Evolutionary conservation across 208 protist species (phyloP).

Genomic region (Wallacemonas sp.): DNA sequence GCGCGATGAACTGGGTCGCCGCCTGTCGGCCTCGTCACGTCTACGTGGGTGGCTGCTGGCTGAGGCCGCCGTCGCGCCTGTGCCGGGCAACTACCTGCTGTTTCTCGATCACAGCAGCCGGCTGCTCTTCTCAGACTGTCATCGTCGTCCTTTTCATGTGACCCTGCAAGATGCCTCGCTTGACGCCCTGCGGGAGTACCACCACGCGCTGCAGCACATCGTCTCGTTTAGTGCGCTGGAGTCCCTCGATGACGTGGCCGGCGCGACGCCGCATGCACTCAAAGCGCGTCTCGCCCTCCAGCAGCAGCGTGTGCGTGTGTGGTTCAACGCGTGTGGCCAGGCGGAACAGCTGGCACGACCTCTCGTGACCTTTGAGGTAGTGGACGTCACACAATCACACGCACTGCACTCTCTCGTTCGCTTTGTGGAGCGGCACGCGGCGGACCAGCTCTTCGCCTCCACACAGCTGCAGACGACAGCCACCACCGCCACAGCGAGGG

Average conservation of each 20-base stretch:
- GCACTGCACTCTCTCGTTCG: slow-evolving; percentile 53
- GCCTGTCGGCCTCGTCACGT: slow-evolving; percentile 19
- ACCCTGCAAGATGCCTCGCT: neutral
- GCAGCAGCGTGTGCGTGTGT: neutral
- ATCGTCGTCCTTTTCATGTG: neutral
- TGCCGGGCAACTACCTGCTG: slow-evolving; percentile 23
- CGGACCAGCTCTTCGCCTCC: slow-evolving; percentile 43
- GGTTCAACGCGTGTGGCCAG: neutral
- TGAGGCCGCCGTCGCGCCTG: neutral
- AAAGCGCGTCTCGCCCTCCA: neutral
- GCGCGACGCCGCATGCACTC: neutral
- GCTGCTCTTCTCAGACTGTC: slow-evolving; percentile 10
- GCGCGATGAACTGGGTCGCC: slow-evolving; percentile 16
- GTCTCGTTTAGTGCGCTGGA: neutral
- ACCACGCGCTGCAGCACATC: slow-evolving; percentile 1
- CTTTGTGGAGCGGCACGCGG: slow-evolving; percentile 72
- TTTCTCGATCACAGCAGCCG: slow-evolving; percentile 53
- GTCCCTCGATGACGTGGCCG: neutral
- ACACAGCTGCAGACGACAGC: slow-evolving; percentile 15
- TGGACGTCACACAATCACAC: neutral
- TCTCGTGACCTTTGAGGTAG: neutral
- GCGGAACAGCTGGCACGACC: neutral
- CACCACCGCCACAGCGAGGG: neutral
- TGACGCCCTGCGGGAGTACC: slow-evolving; percentile 8
- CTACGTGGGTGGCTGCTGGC: slow-evolving; percentile 14